Percentiles rank a stretch among this genome's conserved stretches.
These are phyloP conservation scores for Pleurotus tuber-regium DNA, from an alignment of 768 basidiomycete species.

Conservation along the genomic window DNA sequence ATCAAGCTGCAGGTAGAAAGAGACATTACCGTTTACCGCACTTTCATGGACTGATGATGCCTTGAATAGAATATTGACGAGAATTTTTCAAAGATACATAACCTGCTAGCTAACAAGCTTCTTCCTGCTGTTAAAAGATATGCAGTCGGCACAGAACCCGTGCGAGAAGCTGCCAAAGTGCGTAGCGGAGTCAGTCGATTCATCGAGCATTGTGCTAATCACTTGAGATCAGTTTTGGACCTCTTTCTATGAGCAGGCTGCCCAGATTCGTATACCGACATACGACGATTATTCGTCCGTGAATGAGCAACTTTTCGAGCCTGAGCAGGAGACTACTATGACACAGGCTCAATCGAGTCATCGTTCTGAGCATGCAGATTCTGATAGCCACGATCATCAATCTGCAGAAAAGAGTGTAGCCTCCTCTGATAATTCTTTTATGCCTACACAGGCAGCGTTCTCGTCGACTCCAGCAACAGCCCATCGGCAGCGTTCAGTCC, in stretches of 20 bases:
- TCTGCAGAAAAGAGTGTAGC: constrained; percentile 42
- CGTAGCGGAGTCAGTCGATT: constrained; percentile 22
- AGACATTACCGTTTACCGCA: too few species aligned
- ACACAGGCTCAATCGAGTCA: constrained; percentile 23
- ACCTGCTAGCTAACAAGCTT: constrained; percentile 74
- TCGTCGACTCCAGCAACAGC: constrained; percentile 76
- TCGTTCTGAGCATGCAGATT: constrained; percentile 16
- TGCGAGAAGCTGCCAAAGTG: constrained; percentile 88
- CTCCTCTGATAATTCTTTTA: constrained; percentile 69
- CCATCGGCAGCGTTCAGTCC: constrained; percentile 25
- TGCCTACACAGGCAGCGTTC: constrained; percentile 66
- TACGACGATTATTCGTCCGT: constrained; percentile 65
- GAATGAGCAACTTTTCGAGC: constrained; percentile 41
- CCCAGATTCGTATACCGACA: constrained; percentile 79
- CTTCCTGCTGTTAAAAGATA: constrained; percentile 90
- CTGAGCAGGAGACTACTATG: constrained; percentile 21
- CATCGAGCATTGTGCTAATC: neutral
- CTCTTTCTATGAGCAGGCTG: constrained; percentile 93
- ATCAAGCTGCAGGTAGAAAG: constrained; percentile 83
- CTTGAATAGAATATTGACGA: constrained; percentile 78
- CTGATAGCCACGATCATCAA: constrained; percentile 18
- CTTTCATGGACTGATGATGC: constrained; percentile 10
- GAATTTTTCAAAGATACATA: constrained; percentile 88
- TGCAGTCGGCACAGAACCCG: constrained; percentile 82
- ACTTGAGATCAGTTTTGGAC: constrained; percentile 82